Conservation (phyloP, 345 rosid genomes). For the Draba incana region DNA sequence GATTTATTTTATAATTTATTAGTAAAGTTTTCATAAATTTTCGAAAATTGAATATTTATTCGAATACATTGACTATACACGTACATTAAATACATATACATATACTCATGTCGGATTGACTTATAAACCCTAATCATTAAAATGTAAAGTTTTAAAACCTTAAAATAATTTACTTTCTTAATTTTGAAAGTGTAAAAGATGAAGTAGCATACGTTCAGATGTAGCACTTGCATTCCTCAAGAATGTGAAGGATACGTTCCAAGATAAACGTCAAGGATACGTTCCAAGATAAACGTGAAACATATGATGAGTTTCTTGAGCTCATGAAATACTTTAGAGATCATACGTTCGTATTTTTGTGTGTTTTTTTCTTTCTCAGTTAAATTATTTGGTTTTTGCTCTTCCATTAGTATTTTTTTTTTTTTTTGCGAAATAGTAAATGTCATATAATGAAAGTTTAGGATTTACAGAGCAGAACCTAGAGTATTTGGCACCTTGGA, state of each 20-base stretch:
- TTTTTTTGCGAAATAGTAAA: no score
- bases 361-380: neutral
- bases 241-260: conserved; percentile 77
- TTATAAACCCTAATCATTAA: no score
- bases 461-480: no score
- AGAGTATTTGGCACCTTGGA: no score
- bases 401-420: neutral
- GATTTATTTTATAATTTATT: no score
- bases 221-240: conserved; percentile 54
- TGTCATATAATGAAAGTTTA: no score
- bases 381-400: neutral
- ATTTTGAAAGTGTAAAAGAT: no score
- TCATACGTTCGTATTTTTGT: conserved; percentile 51
- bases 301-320: conserved; percentile 69
- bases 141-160: no score
- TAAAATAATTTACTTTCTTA: no score
- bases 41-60: neutral
- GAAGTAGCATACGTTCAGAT: no score
- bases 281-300: conserved; percentile 71
- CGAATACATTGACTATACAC: neutral
- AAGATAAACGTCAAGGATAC: conserved; percentile 67
- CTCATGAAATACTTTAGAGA: conserved; percentile 90
- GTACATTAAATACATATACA: no score
- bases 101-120: no score
- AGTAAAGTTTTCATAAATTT: neutral